These are phyloP conservation scores for Aethionema arabicum DNA, from an alignment of 345 rosid species.

Conservation along the genomic window DNA sequence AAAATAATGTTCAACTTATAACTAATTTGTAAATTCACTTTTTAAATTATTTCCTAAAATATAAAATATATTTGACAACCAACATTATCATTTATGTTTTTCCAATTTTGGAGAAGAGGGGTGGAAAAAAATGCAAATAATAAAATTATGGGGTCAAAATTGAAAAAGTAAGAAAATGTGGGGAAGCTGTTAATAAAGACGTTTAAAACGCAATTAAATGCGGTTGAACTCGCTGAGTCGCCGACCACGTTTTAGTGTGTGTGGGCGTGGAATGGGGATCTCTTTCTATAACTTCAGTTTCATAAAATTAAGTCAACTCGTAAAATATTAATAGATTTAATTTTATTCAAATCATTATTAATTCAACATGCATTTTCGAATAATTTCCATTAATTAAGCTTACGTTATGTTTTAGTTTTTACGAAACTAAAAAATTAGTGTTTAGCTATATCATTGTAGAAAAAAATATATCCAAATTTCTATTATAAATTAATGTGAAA, in stretches of 20 bases:
- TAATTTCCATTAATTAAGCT: too few species aligned
- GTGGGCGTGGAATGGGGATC: conserved; percentile 33
- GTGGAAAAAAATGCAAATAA: neutral
- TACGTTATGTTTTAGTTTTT: too few species aligned
- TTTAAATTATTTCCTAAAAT: conserved; percentile 14
- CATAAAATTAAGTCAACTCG: conserved; percentile 29
- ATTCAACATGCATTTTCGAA: too few species aligned
- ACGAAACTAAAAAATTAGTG: too few species aligned
- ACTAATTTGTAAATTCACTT: conserved; percentile 19
- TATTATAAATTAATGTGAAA: too few species aligned
- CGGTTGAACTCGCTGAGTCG: conserved; percentile 21
- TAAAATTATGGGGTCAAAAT: neutral
- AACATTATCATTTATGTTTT: conserved; percentile 1
- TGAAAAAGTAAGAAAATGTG: conserved; percentile 20
- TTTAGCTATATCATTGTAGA: too few species aligned
- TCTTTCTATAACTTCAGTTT: conserved; percentile 3
- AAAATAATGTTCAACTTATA: conserved; percentile 1
- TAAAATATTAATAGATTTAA: conserved; percentile 13
- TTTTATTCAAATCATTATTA: too few species aligned
- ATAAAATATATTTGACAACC: neutral
- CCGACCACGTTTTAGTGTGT: conserved; percentile 30
- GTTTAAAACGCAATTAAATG: conserved; percentile 34
- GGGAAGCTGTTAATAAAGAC: conserved; percentile 7
- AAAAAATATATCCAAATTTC: too few species aligned
- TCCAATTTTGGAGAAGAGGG: neutral